These are phyloP conservation scores for Epithemia pelagica DNA, from an alignment of 108 stramenopile genomes.

Conservation along the genomic window DNA sequence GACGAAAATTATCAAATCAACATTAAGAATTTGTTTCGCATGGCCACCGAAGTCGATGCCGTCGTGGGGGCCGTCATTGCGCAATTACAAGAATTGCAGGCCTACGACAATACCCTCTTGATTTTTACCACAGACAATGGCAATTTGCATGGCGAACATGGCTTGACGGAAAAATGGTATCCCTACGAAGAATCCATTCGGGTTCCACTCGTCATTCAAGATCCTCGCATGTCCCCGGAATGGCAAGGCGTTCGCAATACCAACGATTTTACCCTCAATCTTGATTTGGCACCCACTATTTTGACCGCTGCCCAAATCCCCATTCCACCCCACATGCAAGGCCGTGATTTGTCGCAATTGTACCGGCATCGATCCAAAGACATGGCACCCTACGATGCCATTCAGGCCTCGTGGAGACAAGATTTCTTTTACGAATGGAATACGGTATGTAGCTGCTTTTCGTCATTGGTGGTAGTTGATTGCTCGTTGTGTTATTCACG, in stretches of 20 bases:
- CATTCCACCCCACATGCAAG: conserved; percentile 56
- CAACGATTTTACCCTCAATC: conserved; percentile 65
- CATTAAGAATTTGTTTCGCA: conserved; percentile 61
- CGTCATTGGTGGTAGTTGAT: too few relatives aligned
- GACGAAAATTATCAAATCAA: conserved; percentile 53
- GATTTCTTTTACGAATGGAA: conserved; percentile 75
- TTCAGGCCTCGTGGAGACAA: conserved; percentile 39
- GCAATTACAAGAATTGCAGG: conserved; percentile 42
- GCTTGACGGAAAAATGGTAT: conserved; percentile 56
- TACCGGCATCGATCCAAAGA: conserved; percentile 36
- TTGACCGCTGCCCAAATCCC: conserved; percentile 51
- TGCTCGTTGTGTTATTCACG: too few relatives aligned
- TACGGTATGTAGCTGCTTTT: neutral
- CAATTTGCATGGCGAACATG: conserved; percentile 51
- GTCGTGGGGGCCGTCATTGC: conserved; percentile 53
- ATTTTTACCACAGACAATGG: conserved; percentile 88
- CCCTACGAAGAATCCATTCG: conserved; percentile 77
- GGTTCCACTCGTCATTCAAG: conserved; percentile 70
- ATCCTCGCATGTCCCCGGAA: conserved; percentile 66
- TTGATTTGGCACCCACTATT: conserved; percentile 77
- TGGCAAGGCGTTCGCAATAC: conserved; percentile 37
- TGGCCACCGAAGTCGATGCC: conserved; percentile 73
- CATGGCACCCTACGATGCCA: neutral
- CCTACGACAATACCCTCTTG: conserved; percentile 55
- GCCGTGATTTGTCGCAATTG: conserved; percentile 63